Base-by-base conservation (phyloP, 148 eudicot genomes). In the Suaeda aralocaspica region DNA sequence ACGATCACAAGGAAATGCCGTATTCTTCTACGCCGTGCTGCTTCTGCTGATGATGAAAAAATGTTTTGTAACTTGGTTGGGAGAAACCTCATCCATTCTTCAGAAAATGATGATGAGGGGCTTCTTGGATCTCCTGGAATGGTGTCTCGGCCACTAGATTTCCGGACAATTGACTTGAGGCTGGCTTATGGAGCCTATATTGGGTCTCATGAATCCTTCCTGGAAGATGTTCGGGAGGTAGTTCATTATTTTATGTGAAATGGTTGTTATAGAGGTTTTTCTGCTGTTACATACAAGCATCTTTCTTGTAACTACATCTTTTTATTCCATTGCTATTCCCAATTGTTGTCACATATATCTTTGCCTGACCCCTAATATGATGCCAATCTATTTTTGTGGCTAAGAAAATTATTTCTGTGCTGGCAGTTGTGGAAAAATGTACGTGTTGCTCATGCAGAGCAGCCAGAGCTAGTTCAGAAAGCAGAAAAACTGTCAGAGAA, bases 181-280 rank as follows among this genome's bases (percentile, higher is more conserved):
- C 77, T 89, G 87, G 91, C 91, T 25, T 78, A 73, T 73, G 95
- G 89, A 45, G 84, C 84, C 33, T 87, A 89, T 71, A 78, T 73
- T 69, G 86, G 91, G 49, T 89, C 86, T 31, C 89, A 83, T 75
- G 86, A 84, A 84, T 78, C 89, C 49, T 89, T 89, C 72, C 78
- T 78, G 59, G 95, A 89, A 76, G 95, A 89, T 77, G 85, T 85
- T 67, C 80, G 72, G 46, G 89, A 89, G 89, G 95, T 89, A 78
- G n/a, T 52, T 28, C n/a, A 45, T 5, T 30, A 4, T 52, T 64
- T 51, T 28, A 46, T 22, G 55, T 50, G 25, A 15, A 58, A 28
- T 28, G n/a, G 41, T 22, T 41, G 0, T 70, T 50, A 58, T 45
- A 13, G 25, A 61, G 67, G n/a, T 19, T 59, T n/a, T 31, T 31